Percentiles rank a stretch among this genome's conserved stretches.
Evolutionary conservation across 1,284 basidiomycete species (phyloP).

Genomic region (Salmacisia buchloeana): DNA sequence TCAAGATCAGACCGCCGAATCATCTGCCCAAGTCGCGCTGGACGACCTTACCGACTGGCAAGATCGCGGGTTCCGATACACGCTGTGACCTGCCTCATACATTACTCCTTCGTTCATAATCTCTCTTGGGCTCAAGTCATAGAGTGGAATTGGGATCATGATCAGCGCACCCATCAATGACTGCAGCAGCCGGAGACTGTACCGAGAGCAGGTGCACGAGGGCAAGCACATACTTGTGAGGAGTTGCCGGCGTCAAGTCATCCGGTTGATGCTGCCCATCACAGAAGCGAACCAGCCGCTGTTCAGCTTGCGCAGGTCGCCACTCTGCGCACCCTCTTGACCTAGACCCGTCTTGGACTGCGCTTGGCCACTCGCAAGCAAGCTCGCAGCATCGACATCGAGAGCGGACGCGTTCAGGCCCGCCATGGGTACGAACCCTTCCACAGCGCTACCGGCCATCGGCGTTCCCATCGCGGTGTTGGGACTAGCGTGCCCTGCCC

Average conservation of each 20-base stretch:
- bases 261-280: conserved; percentile 8
- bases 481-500: no score
- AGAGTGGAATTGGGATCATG: no score
- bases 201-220: no score
- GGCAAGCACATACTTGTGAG: no score
- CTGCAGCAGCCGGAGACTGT: no score
- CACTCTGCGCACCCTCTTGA: not conserved
- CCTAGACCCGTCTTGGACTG: not conserved
- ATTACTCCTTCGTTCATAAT: not conserved
- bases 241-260: no score
- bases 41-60: conserved; percentile 3
- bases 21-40: no score
- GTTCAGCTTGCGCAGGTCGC: not conserved
- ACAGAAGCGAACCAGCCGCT: conserved; percentile 1
- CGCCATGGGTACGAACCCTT: not conserved
- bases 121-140: not conserved
- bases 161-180: no score
- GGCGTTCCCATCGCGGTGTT: not conserved
- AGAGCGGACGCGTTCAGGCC: no score
- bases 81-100: not conserved
- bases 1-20: not conserved
- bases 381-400: no score
- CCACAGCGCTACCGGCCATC: not conserved
- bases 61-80: conserved; percentile 2
- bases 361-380: no score